Base-by-base conservation (phyloP, 345 rosid genomes). In the Xanthoceras sorbifolium region DNA sequence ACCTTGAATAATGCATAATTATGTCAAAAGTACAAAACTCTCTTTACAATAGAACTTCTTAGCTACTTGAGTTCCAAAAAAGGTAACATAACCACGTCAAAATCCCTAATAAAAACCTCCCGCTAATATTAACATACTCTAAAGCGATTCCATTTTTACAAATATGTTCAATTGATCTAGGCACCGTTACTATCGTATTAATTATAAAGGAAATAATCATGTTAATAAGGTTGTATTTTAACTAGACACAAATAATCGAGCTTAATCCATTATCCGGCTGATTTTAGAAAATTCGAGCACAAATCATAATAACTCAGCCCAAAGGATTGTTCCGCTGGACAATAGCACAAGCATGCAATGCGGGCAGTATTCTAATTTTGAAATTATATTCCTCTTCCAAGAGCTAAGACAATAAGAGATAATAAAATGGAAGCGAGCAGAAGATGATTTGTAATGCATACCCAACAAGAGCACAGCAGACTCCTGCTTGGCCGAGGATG, bases 381-480 rank as follows among this genome's bases (percentile, higher is more conserved):
- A 20, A 6, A 34, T 32, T 36, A 48, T 17, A 15, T 42, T 42
- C 2, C 11, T 42, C 46, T 42, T 42, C 64, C 23, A 52, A 23
- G 12, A 60, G 25, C 61, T 5, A 67, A 8, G 0, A 63, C 12
- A 1, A 59, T 15, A 34, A 66, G 26, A 4, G 15, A 20, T 17
- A 14, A 48, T 48, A 14, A 9, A 44, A 44, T 34, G 17, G n/a
- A 42, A 61, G 57, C 18, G 46, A 12, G 29, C 31, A 25, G 5
- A 71, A 50, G 18, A 70, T 9, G 70, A 60, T 50, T 64, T 34
- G 67, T 17, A 42, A 82, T 14, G 28, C 85, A 74, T 92, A 92
- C 97, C 98, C 97, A 90, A 81, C 84, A 91, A 91, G 94, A 94
- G 98, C 89, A 93, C 98, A 69, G 97, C 97, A 93, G 97, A 94